Percentiles rank a stretch among this genome's conserved stretches.
Evolutionary conservation across 2,329 filamentous ascomycete species (phyloP).

Genomic region (Beauveria australis): DNA sequence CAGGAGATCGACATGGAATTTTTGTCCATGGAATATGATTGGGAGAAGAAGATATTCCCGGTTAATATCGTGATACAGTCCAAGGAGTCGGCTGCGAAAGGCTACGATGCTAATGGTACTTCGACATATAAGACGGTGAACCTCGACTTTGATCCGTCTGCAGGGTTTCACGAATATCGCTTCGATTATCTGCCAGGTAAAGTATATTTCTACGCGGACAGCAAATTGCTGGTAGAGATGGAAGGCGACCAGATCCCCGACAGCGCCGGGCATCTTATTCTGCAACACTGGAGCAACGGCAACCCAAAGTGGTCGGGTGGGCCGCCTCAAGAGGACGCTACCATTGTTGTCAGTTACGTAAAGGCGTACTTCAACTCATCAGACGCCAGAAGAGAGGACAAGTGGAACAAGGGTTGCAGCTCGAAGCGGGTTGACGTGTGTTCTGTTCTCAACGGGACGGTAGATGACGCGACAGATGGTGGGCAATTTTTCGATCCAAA

Average conservation of each 20-base stretch:
- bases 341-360: conserved; percentile 58
- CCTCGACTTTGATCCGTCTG: conserved; percentile 58
- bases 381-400: conserved; percentile 27
- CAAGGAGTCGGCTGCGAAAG: conserved; percentile 44
- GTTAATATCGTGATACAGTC: conserved; percentile 74
- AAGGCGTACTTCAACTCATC: conserved; percentile 77
- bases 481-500: conserved; percentile 9
- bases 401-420: conserved; percentile 22
- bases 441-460: conserved; percentile 6
- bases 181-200: conserved; percentile 60
- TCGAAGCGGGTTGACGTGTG: neutral
- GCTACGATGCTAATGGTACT: conserved; percentile 55
- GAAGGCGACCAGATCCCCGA: conserved; percentile 48
- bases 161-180: conserved; percentile 66
- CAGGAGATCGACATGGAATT: conserved; percentile 80
- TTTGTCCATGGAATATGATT: conserved; percentile 56
- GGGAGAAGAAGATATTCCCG: conserved; percentile 40
- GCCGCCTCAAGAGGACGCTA: conserved; percentile 54
- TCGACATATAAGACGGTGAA: conserved; percentile 47
- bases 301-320: conserved; percentile 63
- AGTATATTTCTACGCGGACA: conserved; percentile 65
- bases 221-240: conserved; percentile 47
- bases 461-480: conserved; percentile 3
- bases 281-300: conserved; percentile 75
- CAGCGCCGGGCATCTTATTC: conserved; percentile 54